phyloP scores from a whole-genome alignment of 768 basidiomycete genomes.

The Podaxis sp. region DNA sequence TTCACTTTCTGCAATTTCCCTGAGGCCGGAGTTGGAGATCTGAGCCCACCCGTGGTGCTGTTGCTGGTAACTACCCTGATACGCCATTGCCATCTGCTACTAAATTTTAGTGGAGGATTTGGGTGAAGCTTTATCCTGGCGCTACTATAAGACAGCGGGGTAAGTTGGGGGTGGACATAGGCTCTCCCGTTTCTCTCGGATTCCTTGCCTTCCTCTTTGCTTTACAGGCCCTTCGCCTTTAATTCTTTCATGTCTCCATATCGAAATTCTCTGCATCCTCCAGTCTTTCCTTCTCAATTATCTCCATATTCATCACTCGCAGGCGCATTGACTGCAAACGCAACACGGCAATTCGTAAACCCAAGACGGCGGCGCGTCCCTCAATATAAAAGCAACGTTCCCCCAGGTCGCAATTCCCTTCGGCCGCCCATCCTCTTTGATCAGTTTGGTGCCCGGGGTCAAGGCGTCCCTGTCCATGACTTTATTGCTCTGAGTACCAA shows the following conservation, averaged over 20 bases:
- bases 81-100: not conserved
- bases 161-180: not conserved
- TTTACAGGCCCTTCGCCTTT: not conserved
- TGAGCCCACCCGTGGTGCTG: not conserved
- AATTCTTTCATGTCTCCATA: not conserved
- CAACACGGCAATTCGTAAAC: not conserved
- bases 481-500: slow-evolving; percentile 3
- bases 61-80: not conserved
- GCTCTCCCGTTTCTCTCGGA: not conserved
- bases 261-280: slow-evolving; percentile 10
- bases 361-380: slow-evolving; percentile 7
- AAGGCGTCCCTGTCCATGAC: slow-evolving; percentile 12
- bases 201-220: not conserved
- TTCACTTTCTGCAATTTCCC: not conserved
- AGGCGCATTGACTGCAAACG: not conserved
- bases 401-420: not conserved
- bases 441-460: not conserved
- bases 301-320: slow-evolving; percentile 8
- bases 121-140: not conserved
- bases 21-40: not conserved
- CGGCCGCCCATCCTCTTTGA: slow-evolving; percentile 8
- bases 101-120: not conserved
- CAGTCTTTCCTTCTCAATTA: slow-evolving; percentile 10
- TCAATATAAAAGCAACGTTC: slow-evolving; percentile 6
- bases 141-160: not conserved